Base-by-base conservation (phyloP, 2,329 filamentous ascomycete species). In the Kalaharituber pfeilii region DNA sequence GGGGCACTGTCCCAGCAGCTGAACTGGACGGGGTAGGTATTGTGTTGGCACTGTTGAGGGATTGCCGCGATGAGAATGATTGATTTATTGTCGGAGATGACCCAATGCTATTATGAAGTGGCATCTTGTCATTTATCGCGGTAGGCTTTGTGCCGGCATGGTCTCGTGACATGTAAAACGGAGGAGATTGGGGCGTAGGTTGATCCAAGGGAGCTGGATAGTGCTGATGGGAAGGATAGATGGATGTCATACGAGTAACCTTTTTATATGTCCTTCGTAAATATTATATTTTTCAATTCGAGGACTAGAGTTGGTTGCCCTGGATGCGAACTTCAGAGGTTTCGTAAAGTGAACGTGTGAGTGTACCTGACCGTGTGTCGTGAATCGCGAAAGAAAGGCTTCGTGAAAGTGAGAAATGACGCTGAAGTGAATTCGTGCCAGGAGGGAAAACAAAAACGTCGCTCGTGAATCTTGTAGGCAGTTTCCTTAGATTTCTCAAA, bases 11-110 rank as follows among this genome's bases (percentile, higher is more conserved):
- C 28, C 66, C 67, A 49, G 59, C 56, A 47, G 65, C 59, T 49
- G 66, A 69, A 63, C 67, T 69, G 7, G 65, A 65, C 13, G 69
- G 69, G 2, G 68, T 70, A 42, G 67, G 65, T 27, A 68, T 64
- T 45, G 66, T 62, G 39, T 64, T 62, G 47, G 63, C 63, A 54
- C 66, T 66, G 50, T 59, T 63, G 47, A 62, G 62, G 33, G 49
- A 45, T 56, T 64, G 63, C 51, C 67, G 68, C 11, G 69, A 66
- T 54, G 60, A 56, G 53, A 65, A 64, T 28, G 67, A 66, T 61
- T 65, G 65, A 60, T 65, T 65, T 30, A 69, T 67, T 50, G 70
- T 71, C 53, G 69, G 69, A 53, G 70, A 71, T 49, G 71, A 70
- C 36, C 69, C 68, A 53, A 47, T 56, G 59, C 49, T 56, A 25